phyloP scores from a whole-genome alignment of 2,329 filamentous ascomycete species.

The Colletotrichum tamarilloi region DNA sequence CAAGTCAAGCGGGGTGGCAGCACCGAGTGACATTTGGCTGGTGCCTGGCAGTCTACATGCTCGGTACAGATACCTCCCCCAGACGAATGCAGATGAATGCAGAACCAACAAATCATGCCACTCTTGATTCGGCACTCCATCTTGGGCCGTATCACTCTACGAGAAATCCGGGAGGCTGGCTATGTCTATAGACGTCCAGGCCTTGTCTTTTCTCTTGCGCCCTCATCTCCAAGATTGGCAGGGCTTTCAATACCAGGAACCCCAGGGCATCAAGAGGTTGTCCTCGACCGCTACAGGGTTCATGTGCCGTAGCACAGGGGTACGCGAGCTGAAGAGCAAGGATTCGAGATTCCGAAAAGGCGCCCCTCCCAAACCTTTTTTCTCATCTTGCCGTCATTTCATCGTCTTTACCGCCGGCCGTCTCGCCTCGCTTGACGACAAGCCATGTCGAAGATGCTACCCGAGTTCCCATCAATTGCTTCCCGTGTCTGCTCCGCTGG shows the following conservation, averaged over 20 bases:
- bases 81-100: not conserved
- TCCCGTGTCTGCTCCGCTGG: not conserved
- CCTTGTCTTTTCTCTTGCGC: not conserved
- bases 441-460: slow-evolving; percentile 13
- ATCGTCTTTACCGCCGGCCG: slow-evolving; percentile 11
- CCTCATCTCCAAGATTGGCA: not conserved
- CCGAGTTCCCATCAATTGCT: not conserved
- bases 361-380: slow-evolving; percentile 9
- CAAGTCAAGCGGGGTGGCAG: not conserved
- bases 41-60: not conserved
- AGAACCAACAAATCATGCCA: not conserved
- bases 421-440: slow-evolving; percentile 22
- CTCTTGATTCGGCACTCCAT: not conserved
- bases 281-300: not conserved
- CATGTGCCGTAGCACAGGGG: slow-evolving; percentile 17
- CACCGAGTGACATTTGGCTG: not conserved
- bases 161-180: slow-evolving; percentile 16
- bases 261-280: slow-evolving; percentile 15
- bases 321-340: slow-evolving; percentile 16
- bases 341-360: slow-evolving; percentile 13
- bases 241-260: not conserved
- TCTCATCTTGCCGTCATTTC: slow-evolving; percentile 1
- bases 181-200: not conserved
- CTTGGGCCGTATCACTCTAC: not conserved
- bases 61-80: not conserved